A percentile compares a stretch with the other conserved stretches of the same genome.
Evolutionary conservation across 140 eudicot species (phyloP).

Genomic region (Erigeron philadelphicus): DNA sequence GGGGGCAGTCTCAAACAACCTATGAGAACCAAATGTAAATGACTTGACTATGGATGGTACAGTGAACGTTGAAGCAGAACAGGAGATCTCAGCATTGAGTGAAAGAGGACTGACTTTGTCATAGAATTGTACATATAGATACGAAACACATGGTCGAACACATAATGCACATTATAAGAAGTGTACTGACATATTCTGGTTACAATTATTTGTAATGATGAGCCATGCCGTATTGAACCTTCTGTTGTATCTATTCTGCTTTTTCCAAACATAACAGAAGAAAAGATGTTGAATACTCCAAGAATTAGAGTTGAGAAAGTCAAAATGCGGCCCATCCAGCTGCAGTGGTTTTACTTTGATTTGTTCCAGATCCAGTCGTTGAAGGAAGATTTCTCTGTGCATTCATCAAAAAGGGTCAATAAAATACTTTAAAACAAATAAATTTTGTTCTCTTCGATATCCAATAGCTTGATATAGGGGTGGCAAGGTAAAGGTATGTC

Average conservation of each 20-base stretch:
- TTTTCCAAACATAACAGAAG: constrained; percentile 29
- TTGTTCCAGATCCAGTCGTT: constrained; percentile 57
- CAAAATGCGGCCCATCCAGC: constrained; percentile 99
- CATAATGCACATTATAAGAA: constrained; percentile 20
- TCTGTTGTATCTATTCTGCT: constrained; percentile 28
- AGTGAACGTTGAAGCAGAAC: neutral
- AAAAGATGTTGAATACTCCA: constrained; percentile 18
- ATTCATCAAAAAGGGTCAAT: constrained; percentile 12
- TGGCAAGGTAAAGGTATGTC: too few species aligned
- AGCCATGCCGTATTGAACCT: constrained; percentile 19
- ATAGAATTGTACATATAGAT: constrained; percentile 17
- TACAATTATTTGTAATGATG: constrained; percentile 35
- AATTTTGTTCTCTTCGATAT: neutral
- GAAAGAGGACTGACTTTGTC: neutral
- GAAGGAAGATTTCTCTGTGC: constrained; percentile 87
- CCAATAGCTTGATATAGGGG: neutral
- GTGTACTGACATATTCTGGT: constrained; percentile 28
- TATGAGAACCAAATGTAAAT: neutral
- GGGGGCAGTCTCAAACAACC: neutral
- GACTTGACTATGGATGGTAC: neutral
- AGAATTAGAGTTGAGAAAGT: constrained; percentile 12
- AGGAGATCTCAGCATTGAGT: neutral
- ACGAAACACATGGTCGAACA: constrained; percentile 27
- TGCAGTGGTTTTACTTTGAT: constrained; percentile 52
- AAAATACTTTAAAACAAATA: neutral